Conservation (phyloP, 2,329 filamentous ascomycete genomes). For the Triangularia verruculosa region DNA sequence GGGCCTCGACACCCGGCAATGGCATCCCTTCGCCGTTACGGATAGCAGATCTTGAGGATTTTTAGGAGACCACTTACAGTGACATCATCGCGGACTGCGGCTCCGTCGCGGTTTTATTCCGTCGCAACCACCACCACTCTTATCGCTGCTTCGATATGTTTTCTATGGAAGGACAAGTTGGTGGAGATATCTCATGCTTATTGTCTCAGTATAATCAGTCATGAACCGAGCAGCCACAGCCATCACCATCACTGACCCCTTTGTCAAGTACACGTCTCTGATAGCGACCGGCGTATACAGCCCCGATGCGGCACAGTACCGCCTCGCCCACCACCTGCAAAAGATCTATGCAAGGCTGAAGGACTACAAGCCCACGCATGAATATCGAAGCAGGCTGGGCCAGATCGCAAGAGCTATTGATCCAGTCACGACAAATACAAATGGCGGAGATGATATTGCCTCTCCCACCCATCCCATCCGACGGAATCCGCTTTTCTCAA, state of each 20-base stretch:
- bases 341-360: conserved; percentile 73
- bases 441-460: conserved; percentile 42
- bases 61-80: neutral
- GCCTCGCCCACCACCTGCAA: conserved; percentile 71
- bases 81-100: conserved; percentile 12
- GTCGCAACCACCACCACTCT: neutral
- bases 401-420: conserved; percentile 53
- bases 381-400: conserved; percentile 65
- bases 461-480: conserved; percentile 54
- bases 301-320: conserved; percentile 69
- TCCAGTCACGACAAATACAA: conserved; percentile 30
- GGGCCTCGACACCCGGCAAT: neutral
- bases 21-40: neutral
- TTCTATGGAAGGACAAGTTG: neutral
- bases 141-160: neutral
- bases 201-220: neutral
- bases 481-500: conserved; percentile 56
- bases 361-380: conserved; percentile 70
- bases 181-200: neutral
- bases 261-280: conserved; percentile 72
- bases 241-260: conserved; percentile 65
- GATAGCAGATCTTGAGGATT: neutral
- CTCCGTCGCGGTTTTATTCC: neutral
- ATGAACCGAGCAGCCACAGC: conserved; percentile 43
- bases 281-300: conserved; percentile 63